Base-by-base conservation (phyloP, 129 eudicot species). In the Gnaphalium uliginosum region DNA sequence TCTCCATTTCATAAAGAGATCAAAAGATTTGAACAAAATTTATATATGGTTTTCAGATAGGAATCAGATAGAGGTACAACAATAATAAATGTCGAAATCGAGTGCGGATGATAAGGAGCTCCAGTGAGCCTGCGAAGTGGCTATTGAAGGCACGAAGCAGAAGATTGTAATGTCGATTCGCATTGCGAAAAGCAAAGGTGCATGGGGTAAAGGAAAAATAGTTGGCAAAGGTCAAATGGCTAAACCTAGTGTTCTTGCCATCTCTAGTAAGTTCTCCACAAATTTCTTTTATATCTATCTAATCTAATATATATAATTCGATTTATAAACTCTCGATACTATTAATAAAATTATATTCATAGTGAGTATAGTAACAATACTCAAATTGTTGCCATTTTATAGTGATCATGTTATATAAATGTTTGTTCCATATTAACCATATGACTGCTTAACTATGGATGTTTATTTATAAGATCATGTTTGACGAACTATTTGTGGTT, bases 201-300 rank as follows among this genome's bases (percentile, higher is more conserved):
- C 88, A 50, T 87, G 96, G 94, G 96, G 88, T 19, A 92, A 92
- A 86, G 61, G 90, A 33, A 84, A 79, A 76, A 86, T 85, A 29
- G 94, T 91, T 41, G 86, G 97, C 32, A 87, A 87, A 68, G 87
- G 80, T 39, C 81, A 78, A 25, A 81, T 81, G 93, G 94, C 98
- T 71, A 89, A 92, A 87, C 94, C 98, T 68, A 85, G 98, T 69
- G 96, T 92, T 78, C 88, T 92, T 73, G 96, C 90, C 74, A 75
- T 92, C 75, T 81, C 85, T 39, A 81, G 98, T 92, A 82, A 63
- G 87, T 60, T 25, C n/a, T 23, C 21, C 53, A 14, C 67, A 19
- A 46, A 25, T 41, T 5, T 39, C 30, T 10, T n/a, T n/a, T n/a
- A n/a, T n/a, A n/a, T n/a, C 37, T 19, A 1, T 27, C 0, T 66